Base-by-base conservation (phyloP, 495 filamentous ascomycete species). In the Lepidopterella palustris region DNA sequence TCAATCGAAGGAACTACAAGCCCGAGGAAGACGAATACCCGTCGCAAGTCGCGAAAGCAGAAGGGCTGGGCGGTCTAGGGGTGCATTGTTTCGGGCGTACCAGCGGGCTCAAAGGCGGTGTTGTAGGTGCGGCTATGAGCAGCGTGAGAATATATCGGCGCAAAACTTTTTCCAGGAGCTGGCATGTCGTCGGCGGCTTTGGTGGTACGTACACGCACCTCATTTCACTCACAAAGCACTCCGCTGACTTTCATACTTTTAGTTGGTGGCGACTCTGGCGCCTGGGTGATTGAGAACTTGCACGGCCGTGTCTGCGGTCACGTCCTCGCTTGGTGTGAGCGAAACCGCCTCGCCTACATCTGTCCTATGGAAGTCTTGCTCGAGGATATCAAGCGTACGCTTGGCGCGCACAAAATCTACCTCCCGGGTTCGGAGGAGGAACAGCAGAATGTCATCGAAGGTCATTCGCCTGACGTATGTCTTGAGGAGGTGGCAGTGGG, bases 81-180 rank as follows among this genome's bases (percentile, higher is more conserved):
- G 92, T 97, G 0, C 91, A 96, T 68, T 93, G 89, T 71, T 86
- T 90, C 65, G 92, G 90, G n/a, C 85, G 93, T 11, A 97, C 92
- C 0, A 90, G 84, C 28, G 92, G 92, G 4, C 78, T 95, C 0
- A 86, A 91, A 71, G 82, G 77, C 0, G 92, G 92, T 0, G 76
- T 82, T 31, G 89, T 96, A 57, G 78, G 87, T 1, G 81, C 79
- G 2, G 83, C 85, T 0, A 83, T 97, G 79, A 86, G 85, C 1
- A 81, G 86, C 1, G 86, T 96, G 61, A 91, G 89, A 68, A 82
- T 97, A 21, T 84, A 86, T 62, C 89, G 89, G 2, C 85, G 92
- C 42, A 78, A 82, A 28, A 89, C 89, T 3, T 89, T 89, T 18
- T 88, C 85, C 24, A 84, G 86, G 25, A 90, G 86, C 62, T 97